Base-by-base conservation (phyloP, 2,329 filamentous ascomycete genomes). In the Verticillium alfalfae region DNA sequence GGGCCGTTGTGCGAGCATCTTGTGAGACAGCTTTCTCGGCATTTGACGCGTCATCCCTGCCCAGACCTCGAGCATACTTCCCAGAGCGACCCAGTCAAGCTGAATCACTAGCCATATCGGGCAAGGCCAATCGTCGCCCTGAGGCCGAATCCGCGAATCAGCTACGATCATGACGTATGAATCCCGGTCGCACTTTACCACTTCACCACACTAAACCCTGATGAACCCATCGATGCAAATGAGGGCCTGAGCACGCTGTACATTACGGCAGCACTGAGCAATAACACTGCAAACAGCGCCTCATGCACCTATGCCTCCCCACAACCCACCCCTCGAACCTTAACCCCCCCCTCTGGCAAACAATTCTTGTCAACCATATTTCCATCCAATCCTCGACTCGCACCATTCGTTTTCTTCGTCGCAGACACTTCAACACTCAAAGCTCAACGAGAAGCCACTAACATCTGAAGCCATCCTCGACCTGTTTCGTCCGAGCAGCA, bases 401-500 rank as follows among this genome's bases (percentile, higher is more conserved):
- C 16, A 31, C 26, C 26, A 31, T 31, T 31, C 26, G 26, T 16
- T 9, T 7, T n/a, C 9, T 45, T n/a, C n/a, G 18, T n/a, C 16
- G 39, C 39, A 45, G 34, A 9, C 39, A 59, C 12, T 18, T 52
- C 31, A 54, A 54, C 16, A n/a, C 2, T 5, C 26, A 31, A 31
- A 31, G 26, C 15, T 37, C 49, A 31, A 39, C 7, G 13, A 5
- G 22, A 18, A n/a, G n/a, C 45, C 45, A 9, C 45, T 52, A 18
- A 52, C 45, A 22, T 26, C n/a, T 52, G 45, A 60, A 55, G 34
- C 36, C 31, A 66, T 66, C 63, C 58, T 63, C 59, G 63, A 63
- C 55, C 64, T 45, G 16, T 64, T 65, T 56, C 63, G 59, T 52
- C 37, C 63, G 13, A 58, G 59, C 41, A 61, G 63, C 60, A 61